A percentile compares a stretch with the other conserved stretches of the same genome.
phyloP scores from a whole-genome alignment of 306 rosid species.

The Acacia acuminata region DNA sequence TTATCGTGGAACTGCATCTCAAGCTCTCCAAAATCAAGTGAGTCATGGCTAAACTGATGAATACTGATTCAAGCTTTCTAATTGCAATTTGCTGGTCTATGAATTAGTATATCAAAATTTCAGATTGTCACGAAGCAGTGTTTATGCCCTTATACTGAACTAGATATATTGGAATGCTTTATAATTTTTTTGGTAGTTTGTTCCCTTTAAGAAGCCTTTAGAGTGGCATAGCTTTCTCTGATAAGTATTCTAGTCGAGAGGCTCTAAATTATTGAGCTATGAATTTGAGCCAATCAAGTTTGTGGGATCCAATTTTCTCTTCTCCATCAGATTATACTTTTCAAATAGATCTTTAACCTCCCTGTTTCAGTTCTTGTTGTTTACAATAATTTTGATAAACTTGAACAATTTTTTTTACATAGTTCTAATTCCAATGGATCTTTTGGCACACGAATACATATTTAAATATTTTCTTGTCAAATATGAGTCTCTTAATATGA shows the following conservation, averaged over 20 bases:
- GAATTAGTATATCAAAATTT: background rate
- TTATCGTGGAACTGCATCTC: slow-evolving; percentile 70
- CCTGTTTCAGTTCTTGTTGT: background rate
- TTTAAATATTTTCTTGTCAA: background rate
- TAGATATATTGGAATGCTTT: background rate
- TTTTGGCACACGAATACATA: background rate
- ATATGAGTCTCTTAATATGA: background rate
- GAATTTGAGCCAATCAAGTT: background rate
- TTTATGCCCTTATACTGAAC: background rate
- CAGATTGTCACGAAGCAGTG: background rate
- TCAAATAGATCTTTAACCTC: background rate
- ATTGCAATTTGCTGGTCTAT: slow-evolving; percentile 5
- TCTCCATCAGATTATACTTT: background rate
- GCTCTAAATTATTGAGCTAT: background rate
- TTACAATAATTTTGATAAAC: background rate
- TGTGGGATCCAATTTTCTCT: background rate
- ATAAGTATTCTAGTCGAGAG: background rate
- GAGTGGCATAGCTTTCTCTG: background rate
- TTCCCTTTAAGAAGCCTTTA: background rate
- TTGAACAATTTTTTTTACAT: background rate
- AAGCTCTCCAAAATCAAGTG: slow-evolving; percentile 69
- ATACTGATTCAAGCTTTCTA: background rate
- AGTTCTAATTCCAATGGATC: background rate
- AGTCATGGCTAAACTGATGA: slow-evolving; percentile 23
- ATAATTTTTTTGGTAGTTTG: background rate